A percentile compares a stretch with the other conserved stretches of the same genome.
These are phyloP conservation scores for Colletotrichum sp. DNA, from an alignment of 2,329 filamentous ascomycete genomes.

Conservation along the genomic window DNA sequence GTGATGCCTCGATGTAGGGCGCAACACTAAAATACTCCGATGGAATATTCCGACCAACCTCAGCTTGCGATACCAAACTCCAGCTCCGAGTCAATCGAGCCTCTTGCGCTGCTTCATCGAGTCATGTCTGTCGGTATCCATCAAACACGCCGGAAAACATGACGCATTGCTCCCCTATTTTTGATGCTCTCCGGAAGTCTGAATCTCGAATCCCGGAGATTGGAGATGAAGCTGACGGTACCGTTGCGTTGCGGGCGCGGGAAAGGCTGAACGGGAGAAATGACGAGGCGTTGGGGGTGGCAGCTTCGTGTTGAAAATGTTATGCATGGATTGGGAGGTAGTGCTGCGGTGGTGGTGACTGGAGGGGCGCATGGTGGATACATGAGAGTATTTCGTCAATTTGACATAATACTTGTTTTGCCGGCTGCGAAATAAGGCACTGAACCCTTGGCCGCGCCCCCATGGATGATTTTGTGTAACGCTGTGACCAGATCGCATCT, in stretches of 20 bases:
- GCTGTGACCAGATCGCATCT: background rate
- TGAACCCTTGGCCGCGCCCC: background rate
- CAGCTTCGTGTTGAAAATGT: background rate
- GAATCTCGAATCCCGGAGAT: background rate
- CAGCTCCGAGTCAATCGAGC: background rate
- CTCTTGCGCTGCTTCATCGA: background rate
- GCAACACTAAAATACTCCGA: background rate
- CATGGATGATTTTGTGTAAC: background rate
- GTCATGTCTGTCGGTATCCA: background rate
- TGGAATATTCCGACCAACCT: background rate
- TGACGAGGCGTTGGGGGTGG: background rate
- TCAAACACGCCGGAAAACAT: background rate
- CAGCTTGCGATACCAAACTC: background rate
- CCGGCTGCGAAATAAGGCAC: background rate
- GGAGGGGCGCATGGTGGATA: background rate
- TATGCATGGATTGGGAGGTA: background rate
- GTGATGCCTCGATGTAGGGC: conserved; percentile 1
- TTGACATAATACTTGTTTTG: background rate
- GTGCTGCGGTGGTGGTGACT: background rate
- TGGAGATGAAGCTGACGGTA: background rate
- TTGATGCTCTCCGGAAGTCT: background rate
- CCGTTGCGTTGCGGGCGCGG: background rate
- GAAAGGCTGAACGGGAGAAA: background rate
- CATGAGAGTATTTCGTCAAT: background rate
- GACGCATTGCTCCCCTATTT: background rate